Evolutionary conservation across 495 filamentous ascomycete species (phyloP).

Genomic region (Penicillium macrosclerotiorum): DNA sequence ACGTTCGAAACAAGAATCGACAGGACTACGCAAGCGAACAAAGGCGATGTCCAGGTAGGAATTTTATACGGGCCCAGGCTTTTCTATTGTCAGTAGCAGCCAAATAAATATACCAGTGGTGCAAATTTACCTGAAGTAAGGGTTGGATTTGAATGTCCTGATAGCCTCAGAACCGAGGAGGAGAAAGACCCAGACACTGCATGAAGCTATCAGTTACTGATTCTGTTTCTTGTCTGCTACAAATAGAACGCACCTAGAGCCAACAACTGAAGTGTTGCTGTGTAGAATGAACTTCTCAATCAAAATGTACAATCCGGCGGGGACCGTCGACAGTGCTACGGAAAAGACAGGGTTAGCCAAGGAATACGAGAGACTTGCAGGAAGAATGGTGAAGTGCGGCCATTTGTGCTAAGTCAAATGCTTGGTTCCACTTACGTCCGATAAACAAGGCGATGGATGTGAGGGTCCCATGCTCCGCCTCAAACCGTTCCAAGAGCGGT

Average conservation of each 20-base stretch:
- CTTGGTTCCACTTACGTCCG: constrained; percentile 67
- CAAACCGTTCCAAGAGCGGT: constrained; percentile 87
- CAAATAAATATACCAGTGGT: not conserved
- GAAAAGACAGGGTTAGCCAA: not conserved
- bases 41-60: constrained; percentile 88
- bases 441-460: constrained; percentile 78
- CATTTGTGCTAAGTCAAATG: not conserved
- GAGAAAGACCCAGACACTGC: constrained; percentile 89
- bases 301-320: constrained; percentile 67
- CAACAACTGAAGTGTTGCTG: constrained; percentile 67
- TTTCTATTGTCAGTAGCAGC: constrained; percentile 6
- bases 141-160: constrained; percentile 70
- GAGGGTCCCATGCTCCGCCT: constrained; percentile 90
- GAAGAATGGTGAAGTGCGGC: too few relatives aligned
- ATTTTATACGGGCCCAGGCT: constrained; percentile 65
- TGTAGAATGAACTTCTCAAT: constrained; percentile 66
- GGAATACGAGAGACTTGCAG: too few relatives aligned
- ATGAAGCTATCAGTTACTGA: constrained; percentile 14
- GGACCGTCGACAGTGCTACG: constrained; percentile 77
- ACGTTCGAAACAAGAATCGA: constrained; percentile 75
- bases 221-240: too few relatives aligned
- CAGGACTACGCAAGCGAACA: constrained; percentile 66
- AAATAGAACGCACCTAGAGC: constrained; percentile 67
- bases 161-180: constrained; percentile 81
- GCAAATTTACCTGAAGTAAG: constrained; percentile 59